Evolutionary conservation across 768 basidiomycete species (phyloP), one percentile per base, ranked within the genome.

Genomic region (Termitomyces sp.): DNA sequence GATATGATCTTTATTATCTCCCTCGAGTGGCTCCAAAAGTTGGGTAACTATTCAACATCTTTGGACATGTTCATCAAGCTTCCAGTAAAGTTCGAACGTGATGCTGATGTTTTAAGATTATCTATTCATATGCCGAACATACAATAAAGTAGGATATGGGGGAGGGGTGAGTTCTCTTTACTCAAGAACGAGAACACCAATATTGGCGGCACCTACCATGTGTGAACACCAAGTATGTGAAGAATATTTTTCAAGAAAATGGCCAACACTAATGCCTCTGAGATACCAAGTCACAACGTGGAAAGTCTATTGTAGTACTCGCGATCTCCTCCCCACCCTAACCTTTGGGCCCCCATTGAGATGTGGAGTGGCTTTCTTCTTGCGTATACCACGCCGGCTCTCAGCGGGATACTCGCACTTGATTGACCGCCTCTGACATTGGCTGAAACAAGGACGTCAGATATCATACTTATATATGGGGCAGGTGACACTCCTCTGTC

Each of bases 371-470:
- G 57, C 62, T 62, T 79, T 82, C 69, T 80, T 82, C 72, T 80
- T 83, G 55, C 86, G 79, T 80, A 88, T 84, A 11, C 90, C 90
- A 18, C 90, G 80, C 39, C 87, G 79, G 66, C 88, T 90, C 71
- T 88, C 87, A 7, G 78, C 72, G 0, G 90, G 90, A 65, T 89
- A 91, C 67, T 87, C 87, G 70, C 90, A 91, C 59, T 78, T 82
- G 52, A 90, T 81, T 35, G 83, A 82, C 28, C 90, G 84, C 45
- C 88, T 80, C 55, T 83, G 83, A 68, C 90, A 91, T 77, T 91
- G 90, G 71, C 90, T 91, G 69, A 61, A 65, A 68, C 65, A 58
- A 63, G 63, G 61, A 44, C 44, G 60, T 66, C 36, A 62, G 51
- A 55, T 36, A 62, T 63, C 59, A 50, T 24, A 53, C 16, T 38